These are phyloP conservation scores for Antarctomyces pellizariae DNA, from an alignment of 495 filamentous ascomycete genomes.

Conservation along the genomic window DNA sequence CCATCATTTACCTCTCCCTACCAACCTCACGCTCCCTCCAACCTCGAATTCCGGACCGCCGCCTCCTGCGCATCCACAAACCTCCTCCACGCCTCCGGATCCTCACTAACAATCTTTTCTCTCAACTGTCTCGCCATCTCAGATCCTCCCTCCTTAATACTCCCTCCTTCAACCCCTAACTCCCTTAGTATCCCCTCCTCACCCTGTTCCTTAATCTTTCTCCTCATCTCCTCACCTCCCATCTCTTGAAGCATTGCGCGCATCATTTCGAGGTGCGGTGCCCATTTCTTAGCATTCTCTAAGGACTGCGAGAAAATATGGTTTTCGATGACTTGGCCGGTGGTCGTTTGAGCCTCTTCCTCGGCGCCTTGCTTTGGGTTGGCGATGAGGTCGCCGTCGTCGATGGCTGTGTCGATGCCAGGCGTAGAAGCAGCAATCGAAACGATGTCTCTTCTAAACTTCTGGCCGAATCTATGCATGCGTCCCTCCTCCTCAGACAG, in stretches of 20 bases:
- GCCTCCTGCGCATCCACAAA: constrained; percentile 47
- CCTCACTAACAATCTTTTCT: constrained; percentile 26
- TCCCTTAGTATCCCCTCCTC: constrained; percentile 35
- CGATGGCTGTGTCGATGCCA: constrained; percentile 14
- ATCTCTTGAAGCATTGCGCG: constrained; percentile 39
- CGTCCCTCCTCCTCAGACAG: constrained; percentile 77
- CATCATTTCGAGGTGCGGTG: constrained; percentile 32
- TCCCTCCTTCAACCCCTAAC: constrained; percentile 21
- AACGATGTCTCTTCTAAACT: constrained; percentile 48
- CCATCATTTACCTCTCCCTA: background rate
- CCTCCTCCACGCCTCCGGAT: constrained; percentile 34
- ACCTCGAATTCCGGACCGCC: constrained; percentile 28
- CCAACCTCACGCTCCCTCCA: background rate
- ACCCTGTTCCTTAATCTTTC: constrained; percentile 28
- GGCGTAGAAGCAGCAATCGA: too few relatives aligned
- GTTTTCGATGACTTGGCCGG: constrained; percentile 23
- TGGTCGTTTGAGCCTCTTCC: constrained; percentile 17
- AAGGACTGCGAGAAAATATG: too few relatives aligned
- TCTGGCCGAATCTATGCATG: constrained; percentile 63
- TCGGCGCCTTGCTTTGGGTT: constrained; percentile 21
- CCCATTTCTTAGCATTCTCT: too few relatives aligned
- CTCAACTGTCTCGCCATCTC: constrained; percentile 25
- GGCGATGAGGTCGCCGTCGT: constrained; percentile 13
- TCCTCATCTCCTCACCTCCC: constrained; percentile 31
- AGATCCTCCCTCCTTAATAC: constrained; percentile 12